These are phyloP conservation scores for Hericium coralloides DNA, from an alignment of 768 basidiomycete genomes.

Conservation along the genomic window DNA sequence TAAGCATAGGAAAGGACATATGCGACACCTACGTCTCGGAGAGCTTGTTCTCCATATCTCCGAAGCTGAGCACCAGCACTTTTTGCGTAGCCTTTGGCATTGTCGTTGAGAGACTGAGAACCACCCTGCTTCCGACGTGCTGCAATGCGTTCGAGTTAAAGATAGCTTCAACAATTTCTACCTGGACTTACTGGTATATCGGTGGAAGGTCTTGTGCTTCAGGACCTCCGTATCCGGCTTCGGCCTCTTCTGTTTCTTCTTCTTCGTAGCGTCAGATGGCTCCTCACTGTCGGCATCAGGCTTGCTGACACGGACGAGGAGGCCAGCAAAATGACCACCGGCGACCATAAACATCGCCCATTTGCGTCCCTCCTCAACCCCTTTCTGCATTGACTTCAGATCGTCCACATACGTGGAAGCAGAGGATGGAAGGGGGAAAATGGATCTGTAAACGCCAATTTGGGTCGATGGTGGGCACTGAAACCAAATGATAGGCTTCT, in stretches of 20 bases:
- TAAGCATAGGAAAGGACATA: not conserved
- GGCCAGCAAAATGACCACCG: constrained; percentile 96
- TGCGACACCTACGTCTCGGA: constrained; percentile 66
- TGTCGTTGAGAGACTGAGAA: constrained; percentile 86
- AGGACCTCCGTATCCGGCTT: constrained; percentile 78
- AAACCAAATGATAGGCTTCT: constrained; percentile 84
- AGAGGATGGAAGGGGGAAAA: constrained; percentile 48
- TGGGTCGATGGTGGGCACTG: constrained; percentile 83
- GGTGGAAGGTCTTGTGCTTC: constrained; percentile 92
- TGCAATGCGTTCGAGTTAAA: constrained; percentile 21
- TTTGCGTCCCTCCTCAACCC: constrained; percentile 46
- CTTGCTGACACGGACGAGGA: constrained; percentile 65
- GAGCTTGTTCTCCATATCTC: constrained; percentile 89
- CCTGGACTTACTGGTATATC: constrained; percentile 81
- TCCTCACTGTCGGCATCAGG: constrained; percentile 33
- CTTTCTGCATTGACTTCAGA: constrained; percentile 55
- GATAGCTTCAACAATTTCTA: not conserved
- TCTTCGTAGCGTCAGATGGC: constrained; percentile 20
- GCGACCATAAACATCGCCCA: constrained; percentile 98
- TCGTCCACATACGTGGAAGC: constrained; percentile 45
- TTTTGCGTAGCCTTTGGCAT: constrained; percentile 85
- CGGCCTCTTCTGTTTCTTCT: constrained; percentile 41
- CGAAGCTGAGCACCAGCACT: constrained; percentile 92
- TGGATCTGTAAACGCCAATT: constrained; percentile 74
- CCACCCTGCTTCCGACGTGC: constrained; percentile 98